Evolutionary conservation across 148 eudicot genomes (phyloP).

Genomic region (Silene uniflora): DNA sequence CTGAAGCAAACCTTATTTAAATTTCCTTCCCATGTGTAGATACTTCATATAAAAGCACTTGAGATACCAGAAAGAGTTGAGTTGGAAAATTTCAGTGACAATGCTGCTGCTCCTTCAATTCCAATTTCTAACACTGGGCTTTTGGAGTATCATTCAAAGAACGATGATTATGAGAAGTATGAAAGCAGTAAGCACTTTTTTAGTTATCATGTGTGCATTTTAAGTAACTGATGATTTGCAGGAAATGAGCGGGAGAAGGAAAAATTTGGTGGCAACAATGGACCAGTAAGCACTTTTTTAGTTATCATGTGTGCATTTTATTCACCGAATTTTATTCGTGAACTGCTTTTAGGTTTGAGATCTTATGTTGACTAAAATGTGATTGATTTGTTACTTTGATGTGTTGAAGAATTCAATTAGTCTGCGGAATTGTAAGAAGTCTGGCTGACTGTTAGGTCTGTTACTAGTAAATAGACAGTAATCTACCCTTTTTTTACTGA

Average conservation of each 20-base stretch:
- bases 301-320: not conserved
- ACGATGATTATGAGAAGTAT: no score
- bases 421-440: not conserved
- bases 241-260: constrained; percentile 21
- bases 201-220: no score
- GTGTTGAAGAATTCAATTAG: not conserved
- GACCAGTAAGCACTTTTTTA: constrained; percentile 4
- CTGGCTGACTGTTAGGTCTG: not conserved
- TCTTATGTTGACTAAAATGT: no score
- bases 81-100: constrained; percentile 12
- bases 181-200: no score
- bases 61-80: no score
- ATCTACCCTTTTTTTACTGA: not conserved
- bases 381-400: not conserved
- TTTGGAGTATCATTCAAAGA: no score
- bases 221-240: constrained; percentile 19
- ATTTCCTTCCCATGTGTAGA: constrained; percentile 19
- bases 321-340: not conserved
- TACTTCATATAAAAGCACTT: constrained; percentile 8
- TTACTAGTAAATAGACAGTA: no score
- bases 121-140: not conserved
- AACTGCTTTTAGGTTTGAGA: not conserved
- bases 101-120: constrained; percentile 14
- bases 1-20: no score
- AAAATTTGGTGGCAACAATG: not conserved